A percentile compares a stretch with the other conserved stretches of the same genome.
Conservation (phyloP, 805 yeast genomes). For the Metschnikowia sp. region DNA sequence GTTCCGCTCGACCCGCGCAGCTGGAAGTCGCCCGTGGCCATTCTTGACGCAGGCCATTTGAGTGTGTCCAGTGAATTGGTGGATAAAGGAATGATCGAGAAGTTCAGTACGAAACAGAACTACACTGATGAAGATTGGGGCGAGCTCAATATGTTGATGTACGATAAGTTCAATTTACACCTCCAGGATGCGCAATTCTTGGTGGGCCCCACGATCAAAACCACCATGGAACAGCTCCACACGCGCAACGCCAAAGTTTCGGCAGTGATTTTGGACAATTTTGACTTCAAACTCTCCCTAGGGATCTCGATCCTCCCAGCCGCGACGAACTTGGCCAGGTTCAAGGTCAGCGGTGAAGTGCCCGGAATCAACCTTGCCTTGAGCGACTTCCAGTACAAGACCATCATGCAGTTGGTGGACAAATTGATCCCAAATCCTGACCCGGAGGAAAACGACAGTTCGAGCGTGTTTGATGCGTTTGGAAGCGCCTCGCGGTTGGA, state of each 20-base stretch:
- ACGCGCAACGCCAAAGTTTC: slow-evolving; percentile 37
- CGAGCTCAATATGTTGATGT: slow-evolving; percentile 73
- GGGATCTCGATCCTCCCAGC: slow-evolving; percentile 85
- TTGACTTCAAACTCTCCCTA: slow-evolving; percentile 67
- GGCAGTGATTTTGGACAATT: slow-evolving; percentile 68
- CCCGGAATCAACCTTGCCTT: slow-evolving; percentile 69
- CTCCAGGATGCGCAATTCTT: slow-evolving; percentile 85
- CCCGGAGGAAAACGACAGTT: slow-evolving; percentile 29
- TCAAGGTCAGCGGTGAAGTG: slow-evolving; percentile 72
- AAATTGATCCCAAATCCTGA: slow-evolving; percentile 57
- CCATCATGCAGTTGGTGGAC: slow-evolving; percentile 74
- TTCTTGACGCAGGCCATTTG: slow-evolving; percentile 94
- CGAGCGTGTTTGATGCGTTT: slow-evolving; percentile 35
- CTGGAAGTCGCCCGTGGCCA: slow-evolving; percentile 83
- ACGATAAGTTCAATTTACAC: slow-evolving; percentile 76
- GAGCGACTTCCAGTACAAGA: slow-evolving; percentile 87
- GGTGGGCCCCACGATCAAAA: slow-evolving; percentile 77
- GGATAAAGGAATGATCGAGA: slow-evolving; percentile 62
- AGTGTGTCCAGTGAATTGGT: slow-evolving; percentile 78
- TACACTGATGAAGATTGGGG: slow-evolving; percentile 73
- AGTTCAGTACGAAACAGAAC: slow-evolving; percentile 58
- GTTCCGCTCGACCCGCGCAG: slow-evolving; percentile 77
- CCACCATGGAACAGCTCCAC: slow-evolving; percentile 73
- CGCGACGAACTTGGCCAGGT: slow-evolving; percentile 67
- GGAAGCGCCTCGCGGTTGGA: slow-evolving; percentile 14